A percentile compares a stretch with the other conserved stretches of the same genome.
Evolutionary conservation across 441 rosid genomes (phyloP).

Genomic region (Bocquillonia castaneifolia): DNA sequence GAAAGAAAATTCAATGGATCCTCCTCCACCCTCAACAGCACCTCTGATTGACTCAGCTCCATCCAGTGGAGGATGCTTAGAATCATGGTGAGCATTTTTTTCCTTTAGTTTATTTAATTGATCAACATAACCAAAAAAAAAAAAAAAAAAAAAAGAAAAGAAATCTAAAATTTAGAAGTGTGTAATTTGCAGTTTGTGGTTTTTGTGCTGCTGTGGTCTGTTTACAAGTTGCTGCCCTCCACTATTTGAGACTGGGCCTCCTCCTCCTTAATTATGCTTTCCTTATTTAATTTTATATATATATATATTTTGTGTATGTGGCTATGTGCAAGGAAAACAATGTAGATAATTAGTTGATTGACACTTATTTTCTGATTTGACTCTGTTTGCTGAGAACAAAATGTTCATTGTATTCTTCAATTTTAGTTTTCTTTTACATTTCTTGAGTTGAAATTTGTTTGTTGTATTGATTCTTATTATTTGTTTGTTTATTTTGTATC

Average conservation of each 20-base stretch:
- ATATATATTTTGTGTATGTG: constrained; percentile 6
- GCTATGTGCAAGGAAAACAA: neutral
- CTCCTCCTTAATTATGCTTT: constrained; percentile 32
- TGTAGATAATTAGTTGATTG: neutral
- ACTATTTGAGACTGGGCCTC: constrained; percentile 42
- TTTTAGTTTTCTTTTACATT: neutral
- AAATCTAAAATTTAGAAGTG: neutral
- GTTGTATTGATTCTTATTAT: neutral
- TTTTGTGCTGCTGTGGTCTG: constrained; percentile 53
- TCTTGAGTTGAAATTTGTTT: neutral
- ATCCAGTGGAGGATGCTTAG: constrained; percentile 30
- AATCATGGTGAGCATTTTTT: constrained; percentile 33
- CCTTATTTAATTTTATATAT: neutral
- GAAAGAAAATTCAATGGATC: constrained; percentile 22
- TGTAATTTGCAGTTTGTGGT: constrained; percentile 42
- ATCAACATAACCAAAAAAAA: too few species aligned
- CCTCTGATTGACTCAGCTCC: constrained; percentile 32
- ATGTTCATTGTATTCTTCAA: neutral
- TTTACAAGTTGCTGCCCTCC: constrained; percentile 50
- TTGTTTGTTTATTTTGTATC: neutral
- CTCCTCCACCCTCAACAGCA: constrained; percentile 36
- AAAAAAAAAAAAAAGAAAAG: neutral
- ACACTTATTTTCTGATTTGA: neutral
- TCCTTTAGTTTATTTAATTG: neutral
- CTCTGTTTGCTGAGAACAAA: neutral